Percentiles rank a stretch among this genome's conserved stretches.
These are phyloP conservation scores for Hordeum marinum DNA, from an alignment of 176 grass and related monocot species.

Conservation along the genomic window DNA sequence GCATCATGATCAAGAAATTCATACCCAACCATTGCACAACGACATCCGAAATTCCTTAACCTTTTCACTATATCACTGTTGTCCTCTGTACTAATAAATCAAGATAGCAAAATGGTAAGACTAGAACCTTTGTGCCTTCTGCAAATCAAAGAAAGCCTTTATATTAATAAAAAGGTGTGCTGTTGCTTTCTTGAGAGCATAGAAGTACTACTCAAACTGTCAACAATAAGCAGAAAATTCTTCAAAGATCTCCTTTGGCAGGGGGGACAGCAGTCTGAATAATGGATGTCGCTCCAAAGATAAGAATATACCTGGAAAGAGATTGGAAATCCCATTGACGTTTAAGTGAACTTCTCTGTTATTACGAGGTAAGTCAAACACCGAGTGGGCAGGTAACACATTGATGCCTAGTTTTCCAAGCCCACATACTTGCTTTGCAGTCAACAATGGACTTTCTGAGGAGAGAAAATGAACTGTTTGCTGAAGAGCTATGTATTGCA, in stretches of 20 bases:
- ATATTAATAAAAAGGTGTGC: neutral
- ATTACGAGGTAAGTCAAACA: slow-evolving; percentile 30
- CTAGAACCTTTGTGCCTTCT: neutral
- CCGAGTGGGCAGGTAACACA: slow-evolving; percentile 31
- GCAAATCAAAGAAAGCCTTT: neutral
- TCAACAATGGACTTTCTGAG: slow-evolving; percentile 32
- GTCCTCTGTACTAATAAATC: slow-evolving; percentile 39
- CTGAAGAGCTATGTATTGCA: neutral
- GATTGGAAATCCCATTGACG: slow-evolving; percentile 26
- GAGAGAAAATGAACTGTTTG: slow-evolving; percentile 10
- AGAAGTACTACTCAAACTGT: neutral
- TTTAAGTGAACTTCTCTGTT: slow-evolving; percentile 33
- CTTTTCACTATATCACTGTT: slow-evolving; percentile 33
- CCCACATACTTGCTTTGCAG: slow-evolving; percentile 38
- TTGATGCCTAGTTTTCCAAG: slow-evolving; percentile 42
- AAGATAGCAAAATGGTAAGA: slow-evolving; percentile 18
- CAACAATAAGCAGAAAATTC: slow-evolving; percentile 20
- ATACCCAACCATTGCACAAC: slow-evolving; percentile 40
- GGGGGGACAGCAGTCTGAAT: neutral
- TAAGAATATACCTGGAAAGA: slow-evolving; percentile 34
- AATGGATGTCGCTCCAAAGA: neutral
- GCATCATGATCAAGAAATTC: slow-evolving; percentile 48
- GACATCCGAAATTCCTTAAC: slow-evolving; percentile 16
- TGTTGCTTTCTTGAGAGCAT: neutral
- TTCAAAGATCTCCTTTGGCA: neutral